Percentiles rank a stretch among this genome's conserved stretches.
phyloP scores from a whole-genome alignment of 495 filamentous ascomycete species.

The Filosporella fistucella region DNA sequence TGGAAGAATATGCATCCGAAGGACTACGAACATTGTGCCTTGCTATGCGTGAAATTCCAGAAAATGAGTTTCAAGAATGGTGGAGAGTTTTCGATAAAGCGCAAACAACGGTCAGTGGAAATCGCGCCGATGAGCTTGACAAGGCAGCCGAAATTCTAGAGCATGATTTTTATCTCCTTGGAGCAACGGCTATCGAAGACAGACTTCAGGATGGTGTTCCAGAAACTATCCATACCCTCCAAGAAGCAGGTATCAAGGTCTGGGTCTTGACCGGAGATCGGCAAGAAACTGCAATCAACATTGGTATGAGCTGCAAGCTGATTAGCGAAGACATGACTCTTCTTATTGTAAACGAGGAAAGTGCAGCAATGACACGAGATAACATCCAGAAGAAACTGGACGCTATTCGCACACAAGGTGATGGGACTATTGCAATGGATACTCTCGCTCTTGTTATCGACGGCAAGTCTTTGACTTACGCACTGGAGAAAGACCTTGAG shows the following conservation, averaged over 20 bases:
- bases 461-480: constrained; percentile 90
- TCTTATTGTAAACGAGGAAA: constrained; percentile 92
- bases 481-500: constrained; percentile 90
- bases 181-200: constrained; percentile 97
- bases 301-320: constrained; percentile 99
- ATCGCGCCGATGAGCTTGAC: constrained; percentile 90
- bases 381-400: constrained; percentile 90
- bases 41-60: constrained; percentile 89
- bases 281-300: constrained; percentile 99
- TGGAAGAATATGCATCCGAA: constrained; percentile 97
- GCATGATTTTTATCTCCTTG: constrained; percentile 82
- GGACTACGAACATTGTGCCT: constrained; percentile 93
- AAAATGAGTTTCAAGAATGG: constrained; percentile 90
- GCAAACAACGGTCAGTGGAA: constrained; percentile 84
- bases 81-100: constrained; percentile 82
- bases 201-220: constrained; percentile 95
- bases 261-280: constrained; percentile 98
- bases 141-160: constrained; percentile 97
- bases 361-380: constrained; percentile 65
- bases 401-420: constrained; percentile 70
- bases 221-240: constrained; percentile 96
- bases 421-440: constrained; percentile 72
- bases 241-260: constrained; percentile 96
- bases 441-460: constrained; percentile 94
- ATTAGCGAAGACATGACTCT: constrained; percentile 99